Percentiles rank a stretch among this genome's conserved stretches.
These are phyloP conservation scores for Termitomyces sp. DNA, from an alignment of 768 basidiomycete species.

Conservation along the genomic window DNA sequence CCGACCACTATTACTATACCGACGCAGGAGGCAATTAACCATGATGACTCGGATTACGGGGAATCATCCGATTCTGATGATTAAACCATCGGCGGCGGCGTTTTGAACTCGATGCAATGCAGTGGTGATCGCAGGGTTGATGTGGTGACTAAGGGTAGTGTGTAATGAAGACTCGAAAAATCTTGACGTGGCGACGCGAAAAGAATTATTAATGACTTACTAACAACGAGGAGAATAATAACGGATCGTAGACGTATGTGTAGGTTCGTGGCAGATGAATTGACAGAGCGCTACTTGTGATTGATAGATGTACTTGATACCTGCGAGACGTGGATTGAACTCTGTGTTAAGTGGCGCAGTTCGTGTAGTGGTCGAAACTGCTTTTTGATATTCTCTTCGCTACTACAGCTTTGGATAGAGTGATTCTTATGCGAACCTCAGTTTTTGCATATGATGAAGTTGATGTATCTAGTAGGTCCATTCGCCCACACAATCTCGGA, in stretches of 20 bases:
- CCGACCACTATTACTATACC: constrained; percentile 21
- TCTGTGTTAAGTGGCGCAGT: neutral
- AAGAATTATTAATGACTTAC: no score
- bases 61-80: constrained; percentile 11
- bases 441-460: neutral
- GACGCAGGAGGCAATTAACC: neutral
- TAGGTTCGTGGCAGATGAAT: neutral
- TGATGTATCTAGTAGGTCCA: neutral
- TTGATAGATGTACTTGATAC: neutral
- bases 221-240: neutral
- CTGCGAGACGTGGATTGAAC: neutral
- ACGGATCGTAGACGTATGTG: neutral
- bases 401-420: neutral
- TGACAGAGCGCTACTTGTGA: neutral
- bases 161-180: neutral
- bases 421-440: neutral
- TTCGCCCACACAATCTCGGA: neutral
- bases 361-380: neutral
- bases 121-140: neutral
- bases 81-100: neutral
- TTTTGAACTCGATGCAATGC: neutral
- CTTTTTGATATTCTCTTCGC: neutral
- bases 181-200: neutral
- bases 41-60: constrained; percentile 18
- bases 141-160: no score